Evolutionary conservation across 1,284 basidiomycete genomes (phyloP).

Genomic region (Melampsora abietis-canadensis): DNA sequence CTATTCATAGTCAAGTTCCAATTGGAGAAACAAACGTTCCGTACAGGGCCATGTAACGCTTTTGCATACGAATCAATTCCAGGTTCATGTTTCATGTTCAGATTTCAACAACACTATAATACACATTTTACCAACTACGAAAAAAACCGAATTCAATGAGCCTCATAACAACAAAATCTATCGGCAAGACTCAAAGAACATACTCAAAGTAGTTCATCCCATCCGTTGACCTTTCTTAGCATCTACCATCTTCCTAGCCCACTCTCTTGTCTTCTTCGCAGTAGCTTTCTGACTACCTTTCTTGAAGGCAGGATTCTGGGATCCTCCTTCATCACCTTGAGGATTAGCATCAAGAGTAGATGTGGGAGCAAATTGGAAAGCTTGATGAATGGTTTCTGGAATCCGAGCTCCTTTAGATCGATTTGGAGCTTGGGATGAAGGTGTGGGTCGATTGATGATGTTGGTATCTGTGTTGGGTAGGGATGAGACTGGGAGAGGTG

Average conservation of each 20-base stretch:
- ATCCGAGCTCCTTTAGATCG: slow-evolving; percentile 21
- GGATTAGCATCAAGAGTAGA: slow-evolving; percentile 9
- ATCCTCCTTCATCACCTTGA: slow-evolving; percentile 5
- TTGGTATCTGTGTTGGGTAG: not conserved
- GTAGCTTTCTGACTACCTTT: slow-evolving; percentile 40
- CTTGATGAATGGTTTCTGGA: slow-evolving; percentile 35
- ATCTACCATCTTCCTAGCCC: slow-evolving; percentile 30
- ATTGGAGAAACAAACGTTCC: too few relatives aligned
- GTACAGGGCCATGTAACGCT: too few relatives aligned
- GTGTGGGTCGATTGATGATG: not conserved
- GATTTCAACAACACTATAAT: too few relatives aligned
- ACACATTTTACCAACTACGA: too few relatives aligned
- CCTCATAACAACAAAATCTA: too few relatives aligned
- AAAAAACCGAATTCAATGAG: too few relatives aligned
- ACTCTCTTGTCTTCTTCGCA: slow-evolving; percentile 37
- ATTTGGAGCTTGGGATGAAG: not conserved
- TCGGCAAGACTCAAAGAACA: too few relatives aligned
- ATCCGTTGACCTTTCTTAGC: slow-evolving; percentile 31
- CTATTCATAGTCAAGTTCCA: too few relatives aligned
- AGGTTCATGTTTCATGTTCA: too few relatives aligned
- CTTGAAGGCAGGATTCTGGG: slow-evolving; percentile 24
- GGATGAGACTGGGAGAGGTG: slow-evolving; percentile 4
- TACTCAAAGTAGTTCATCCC: not conserved
- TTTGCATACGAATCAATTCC: too few relatives aligned
- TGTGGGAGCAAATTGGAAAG: slow-evolving; percentile 13